Evolutionary conservation across 2,329 filamentous ascomycete species (phyloP), one percentile per base, ranked within the genome.

Genomic region (Ceratocystis alfenasii): DNA sequence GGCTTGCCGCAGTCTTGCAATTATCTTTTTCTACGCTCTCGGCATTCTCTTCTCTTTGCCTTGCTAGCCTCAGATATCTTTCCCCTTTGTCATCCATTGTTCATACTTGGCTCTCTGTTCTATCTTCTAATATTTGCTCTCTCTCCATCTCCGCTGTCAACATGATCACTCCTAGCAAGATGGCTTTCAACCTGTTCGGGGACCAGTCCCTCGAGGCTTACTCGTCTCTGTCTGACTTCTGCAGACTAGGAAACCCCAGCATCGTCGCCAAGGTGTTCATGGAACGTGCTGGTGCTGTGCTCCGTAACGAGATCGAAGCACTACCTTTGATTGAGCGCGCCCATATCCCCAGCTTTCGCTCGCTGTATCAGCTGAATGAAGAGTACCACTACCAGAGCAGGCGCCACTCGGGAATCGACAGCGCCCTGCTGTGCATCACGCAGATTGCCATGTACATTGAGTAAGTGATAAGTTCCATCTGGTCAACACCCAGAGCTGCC

Each of bases 151-250:
- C 41, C 36, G 5, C 53, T 41, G 45, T 22, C 60, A 67, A 61
- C 57, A 67, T 67, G 66, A 67, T 67, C 53, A 61, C 65, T 22
- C 65, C 63, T 2, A 64, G 65, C 74, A 74, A 78, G 72, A 75
- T 81, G 74, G 76, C 78, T 64, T 82, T 80, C 73, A 80, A 87
- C 74, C 81, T 88, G 69, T 87, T 88, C 73, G 86, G 86, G 76
- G 86, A 89, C 72, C 86, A 89, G 75, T 88, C 86, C 68, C 79
- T 84, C 71, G 84, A 87, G 73, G 85, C 85, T 70, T 83, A 87
- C 72, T 77, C 77, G 70, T 83, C 87, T 69, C 76, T 89, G 68
- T 81, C 83, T 63, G 77, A 80, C 67, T 80, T 81, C 70, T 79
- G 75, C 71, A 77, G 77, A 64, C 73, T 75, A 68, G 75, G 75